Evolutionary conservation across 345 rosid species (phyloP), one percentile per base, ranked within the genome.

Genomic region (Durio zibethinus): DNA sequence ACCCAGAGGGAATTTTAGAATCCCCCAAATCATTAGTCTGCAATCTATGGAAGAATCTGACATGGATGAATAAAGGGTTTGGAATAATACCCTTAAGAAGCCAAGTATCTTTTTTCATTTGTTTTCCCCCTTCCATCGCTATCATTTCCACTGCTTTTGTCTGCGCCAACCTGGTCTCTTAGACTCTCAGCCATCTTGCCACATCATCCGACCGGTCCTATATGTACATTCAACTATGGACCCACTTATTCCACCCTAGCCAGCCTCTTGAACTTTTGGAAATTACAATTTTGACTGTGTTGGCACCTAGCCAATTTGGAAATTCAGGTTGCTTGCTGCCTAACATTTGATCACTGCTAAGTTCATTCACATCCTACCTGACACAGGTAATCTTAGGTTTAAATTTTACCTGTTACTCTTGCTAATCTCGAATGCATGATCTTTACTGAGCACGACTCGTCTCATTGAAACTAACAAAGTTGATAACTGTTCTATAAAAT

Each of bases 71-170:
- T 74, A 86, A 83, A 92, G 86, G 86, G 82, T 76, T 78, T 79
- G 81, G 87, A 85, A 84, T 82, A 87, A 65, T 78, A 71, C 86
- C 89, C 82, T 84, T 84, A 79, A 80, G 92, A 90, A 94, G 94
- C 88, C 93, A 92, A 90, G 93, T 82, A 89, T 92, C 92, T 86
- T 88, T 89, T 81, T 79, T 77, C 81, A 75, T 78, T 71, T 79
- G 75, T 80, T 82, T 82, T 84, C 85, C 81, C 77, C 64, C 31
- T 42, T 43, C 73, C 84, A 78, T 71, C 80, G 80, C 84, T 80
- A 77, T 80, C 89, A 83, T 83, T 80, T 79, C 56, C 85, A 74
- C 78, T 80, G 87, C 87, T 87, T 87, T 89, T 92, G 83, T 88
- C 82, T 79, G 59, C 73, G 77, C 80, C 85, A 74, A 61, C 76